Base-by-base conservation (phyloP, 2,329 filamentous ascomycete genomes). In the Fusarium clavum region DNA sequence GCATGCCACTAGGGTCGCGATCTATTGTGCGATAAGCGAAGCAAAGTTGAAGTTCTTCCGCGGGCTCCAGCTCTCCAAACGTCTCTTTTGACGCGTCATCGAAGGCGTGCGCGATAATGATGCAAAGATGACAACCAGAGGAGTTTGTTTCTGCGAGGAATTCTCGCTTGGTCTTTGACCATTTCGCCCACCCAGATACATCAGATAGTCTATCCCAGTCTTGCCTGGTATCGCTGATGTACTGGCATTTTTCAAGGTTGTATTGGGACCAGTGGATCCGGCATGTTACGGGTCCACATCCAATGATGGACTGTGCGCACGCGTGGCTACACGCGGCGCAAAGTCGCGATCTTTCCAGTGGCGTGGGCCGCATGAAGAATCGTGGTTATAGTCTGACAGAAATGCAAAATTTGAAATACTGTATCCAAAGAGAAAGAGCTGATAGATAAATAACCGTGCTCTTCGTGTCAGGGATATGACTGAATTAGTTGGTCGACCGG, bases 51-150 rank as follows among this genome's bases (percentile, higher is more conserved):
- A 61, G 14, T 12, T 11, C 10, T 7, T 34, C 34, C 5, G 11
- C 27, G 7, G 0, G 3, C 3, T 1, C 18, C 12, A 61, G 8
- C 2, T 3, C 11, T 5, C 14, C 9, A n/a, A 61, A 61, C 0
- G 9, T 3, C 3, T n/a, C 7, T 9, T 22, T 45, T 3, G 58
- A 60, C 0, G 16, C 4, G 2, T 27, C 25, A 14, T 60, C 58
- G 14, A 61, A 61, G 0, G 43, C 43, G 2, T 60, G 58, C 3
- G 58, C 43, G 1, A 61, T 51, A 0, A 60, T 41, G 3, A 61
- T 61, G 3, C 58, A 61, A 3, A 61, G 43, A 60, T 61, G 58
- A 13, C 58, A 61, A 5, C 58, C 58, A 1, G 55, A 43, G 1
- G 27, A 5, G 12, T 4, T 34, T 4, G 58, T 18, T 2, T 49